Conservation (phyloP, 345 rosid genomes). For the Cardamine occulta region DNA sequence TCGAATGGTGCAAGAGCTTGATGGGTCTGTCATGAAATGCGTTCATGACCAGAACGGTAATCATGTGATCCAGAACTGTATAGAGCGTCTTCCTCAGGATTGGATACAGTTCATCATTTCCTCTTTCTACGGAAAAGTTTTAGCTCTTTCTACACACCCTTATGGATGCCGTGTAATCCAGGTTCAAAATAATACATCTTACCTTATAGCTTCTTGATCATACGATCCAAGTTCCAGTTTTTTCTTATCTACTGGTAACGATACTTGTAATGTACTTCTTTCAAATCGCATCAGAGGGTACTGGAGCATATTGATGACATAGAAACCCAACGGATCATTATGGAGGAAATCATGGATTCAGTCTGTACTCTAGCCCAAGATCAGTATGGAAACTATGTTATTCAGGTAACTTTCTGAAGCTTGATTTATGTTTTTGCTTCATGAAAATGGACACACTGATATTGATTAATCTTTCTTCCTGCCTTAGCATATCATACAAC, state of each 20-base stretch:
- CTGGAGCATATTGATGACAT: conserved; percentile 76
- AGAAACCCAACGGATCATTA: conserved; percentile 69
- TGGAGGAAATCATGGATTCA: conserved; percentile 86
- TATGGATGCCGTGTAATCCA: conserved; percentile 99
- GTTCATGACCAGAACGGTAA: conserved; percentile 98
- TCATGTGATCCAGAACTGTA: conserved; percentile 97
- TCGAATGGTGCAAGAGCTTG: conserved; percentile 82
- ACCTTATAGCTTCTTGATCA: conserved; percentile 14
- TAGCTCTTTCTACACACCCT: conserved; percentile 88
- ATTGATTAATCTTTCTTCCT: conserved; percentile 26
- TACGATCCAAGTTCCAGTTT: conserved; percentile 10
- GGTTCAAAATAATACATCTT: conserved; percentile 48
- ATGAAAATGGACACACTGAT: conserved; percentile 14
- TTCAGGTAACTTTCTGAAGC: conserved; percentile 60
- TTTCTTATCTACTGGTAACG: neutral
- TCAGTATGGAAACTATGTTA: conserved; percentile 97
- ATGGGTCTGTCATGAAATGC: conserved; percentile 87
- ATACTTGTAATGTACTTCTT: conserved; percentile 10
- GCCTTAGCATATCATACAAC: conserved; percentile 86
- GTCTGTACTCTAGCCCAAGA: conserved; percentile 83
- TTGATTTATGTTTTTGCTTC: conserved; percentile 9
- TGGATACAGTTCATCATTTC: conserved; percentile 82
- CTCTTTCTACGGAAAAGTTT: conserved; percentile 85
- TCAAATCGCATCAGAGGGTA: conserved; percentile 67
- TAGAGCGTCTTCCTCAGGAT: conserved; percentile 87